A percentile compares a stretch with the other conserved stretches of the same genome.
Evolutionary conservation across 495 filamentous ascomycete genomes (phyloP).

Genomic region (Terfezia boudieri): DNA sequence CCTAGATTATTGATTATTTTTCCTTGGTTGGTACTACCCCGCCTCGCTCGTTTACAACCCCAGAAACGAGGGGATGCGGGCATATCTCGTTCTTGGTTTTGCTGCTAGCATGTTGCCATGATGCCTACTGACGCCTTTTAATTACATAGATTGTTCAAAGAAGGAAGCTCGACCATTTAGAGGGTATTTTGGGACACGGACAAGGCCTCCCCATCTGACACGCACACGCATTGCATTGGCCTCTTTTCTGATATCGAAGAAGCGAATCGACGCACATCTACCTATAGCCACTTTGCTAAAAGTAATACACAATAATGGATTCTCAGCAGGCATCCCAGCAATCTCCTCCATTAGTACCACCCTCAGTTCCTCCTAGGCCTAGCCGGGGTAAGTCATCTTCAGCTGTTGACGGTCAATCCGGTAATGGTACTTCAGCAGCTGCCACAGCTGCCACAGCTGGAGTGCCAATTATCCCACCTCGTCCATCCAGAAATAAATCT

Average conservation of each 20-base stretch:
- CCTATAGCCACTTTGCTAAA: background rate
- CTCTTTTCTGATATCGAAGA: no score
- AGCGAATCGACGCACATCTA: no score
- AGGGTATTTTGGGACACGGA: no score
- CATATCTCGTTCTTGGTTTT: no score
- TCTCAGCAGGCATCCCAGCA: background rate
- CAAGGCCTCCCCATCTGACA: background rate
- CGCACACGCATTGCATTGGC: background rate
- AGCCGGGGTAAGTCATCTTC: background rate
- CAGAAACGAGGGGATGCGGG: no score
- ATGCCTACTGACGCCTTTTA: no score
- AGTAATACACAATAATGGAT: background rate
- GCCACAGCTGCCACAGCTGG: slow-evolving; percentile 18
- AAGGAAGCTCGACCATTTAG: no score
- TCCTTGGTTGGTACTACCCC: no score
- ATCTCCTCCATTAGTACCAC: background rate
- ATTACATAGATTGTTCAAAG: no score
- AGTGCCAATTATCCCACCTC: slow-evolving; percentile 37
- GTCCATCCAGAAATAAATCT: slow-evolving; percentile 31
- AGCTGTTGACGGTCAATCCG: background rate
- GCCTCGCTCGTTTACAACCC: no score
- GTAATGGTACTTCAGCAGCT: background rate
- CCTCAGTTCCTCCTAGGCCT: background rate
- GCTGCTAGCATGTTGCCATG: no score
- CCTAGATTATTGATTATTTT: no score